Evolutionary conservation across 495 filamentous ascomycete species (phyloP).

Genomic region (Lasiosphaeria hispida): DNA sequence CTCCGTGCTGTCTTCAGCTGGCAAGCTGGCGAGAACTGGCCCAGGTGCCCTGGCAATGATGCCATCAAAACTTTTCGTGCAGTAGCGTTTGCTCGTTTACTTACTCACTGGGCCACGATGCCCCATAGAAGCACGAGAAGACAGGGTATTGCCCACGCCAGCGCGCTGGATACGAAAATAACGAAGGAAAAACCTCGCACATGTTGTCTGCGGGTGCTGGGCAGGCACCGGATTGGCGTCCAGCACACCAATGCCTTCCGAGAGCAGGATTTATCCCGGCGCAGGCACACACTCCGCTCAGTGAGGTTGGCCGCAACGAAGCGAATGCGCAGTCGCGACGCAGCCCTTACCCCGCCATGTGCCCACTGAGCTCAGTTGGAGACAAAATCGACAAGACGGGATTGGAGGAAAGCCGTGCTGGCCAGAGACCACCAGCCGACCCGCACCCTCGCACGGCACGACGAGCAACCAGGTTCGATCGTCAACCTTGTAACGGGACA

Average conservation of each 20-base stretch:
- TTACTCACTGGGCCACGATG: too few relatives aligned
- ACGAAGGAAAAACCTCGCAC: background rate
- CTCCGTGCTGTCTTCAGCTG: too few relatives aligned
- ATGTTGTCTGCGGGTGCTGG: background rate
- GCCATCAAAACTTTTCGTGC: too few relatives aligned
- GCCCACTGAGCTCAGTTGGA: background rate
- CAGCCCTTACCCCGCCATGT: slow-evolving; percentile 1
- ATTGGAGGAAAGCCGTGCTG: background rate
- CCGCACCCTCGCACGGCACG: too few relatives aligned
- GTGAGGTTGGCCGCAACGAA: background rate
- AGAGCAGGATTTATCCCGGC: background rate
- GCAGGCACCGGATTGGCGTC: slow-evolving; percentile 3
- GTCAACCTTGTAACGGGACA: too few relatives aligned
- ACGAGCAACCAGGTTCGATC: too few relatives aligned
- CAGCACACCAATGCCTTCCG: background rate
- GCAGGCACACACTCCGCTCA: background rate
- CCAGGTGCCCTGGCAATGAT: too few relatives aligned
- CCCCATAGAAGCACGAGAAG: too few relatives aligned
- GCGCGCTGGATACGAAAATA: background rate
- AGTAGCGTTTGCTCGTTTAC: too few relatives aligned
- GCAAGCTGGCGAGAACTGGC: too few relatives aligned
- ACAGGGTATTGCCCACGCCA: background rate
- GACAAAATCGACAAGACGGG: background rate
- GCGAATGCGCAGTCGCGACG: background rate
- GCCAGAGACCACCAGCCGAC: background rate